Base-by-base conservation (phyloP, 179 eudicot genomes). In the Carnegiea gigantea region DNA sequence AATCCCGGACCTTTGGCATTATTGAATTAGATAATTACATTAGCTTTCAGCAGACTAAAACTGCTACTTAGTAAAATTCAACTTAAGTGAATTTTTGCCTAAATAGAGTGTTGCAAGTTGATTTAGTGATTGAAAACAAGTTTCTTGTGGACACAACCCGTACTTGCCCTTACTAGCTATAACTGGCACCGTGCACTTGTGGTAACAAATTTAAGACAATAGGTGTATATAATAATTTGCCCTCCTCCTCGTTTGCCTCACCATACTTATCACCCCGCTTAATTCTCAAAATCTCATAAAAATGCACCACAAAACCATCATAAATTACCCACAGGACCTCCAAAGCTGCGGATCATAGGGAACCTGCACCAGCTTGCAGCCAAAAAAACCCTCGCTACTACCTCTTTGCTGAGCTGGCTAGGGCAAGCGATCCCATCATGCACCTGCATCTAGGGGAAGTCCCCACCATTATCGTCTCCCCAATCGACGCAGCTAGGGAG, bases 341-440 rank as follows among this genome's bases (percentile, higher is more conserved):
- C 36, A 33, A 33, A 33, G 36, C 36, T 33, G 36, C 36, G 83
- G 87, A 24, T 87, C 18, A 78, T 87, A 6, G 89, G 88, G 3
- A 87, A 85, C 81, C 13, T 85, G 44, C 87, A 87, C 82, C 87
- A 87, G 17, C 81, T 87, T 6, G 76, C 76, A 28, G 76, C 77
- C 1, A 70, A 28, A 3, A 60, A 51, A 9, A 48, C 76, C 28
- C 75, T n/a, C 13, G 79, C 2, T 86, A 83, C 38, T 82, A 48
- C 26, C 17, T 46, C 15, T 70, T 85, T 20, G 75, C 46, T 9
- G 70, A 83, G 38, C 71, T 88, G 38, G 78, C 84, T 0, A 70
- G 36, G 67, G 71, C 43, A 46, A 62, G 86, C 48, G 90, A 86
- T 6, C 85, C 87, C 5, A 74, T 84, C 46, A 86, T 84, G 88